These are phyloP conservation scores for Tylopilus subfusipes DNA, from an alignment of 768 basidiomycete species.

Conservation along the genomic window DNA sequence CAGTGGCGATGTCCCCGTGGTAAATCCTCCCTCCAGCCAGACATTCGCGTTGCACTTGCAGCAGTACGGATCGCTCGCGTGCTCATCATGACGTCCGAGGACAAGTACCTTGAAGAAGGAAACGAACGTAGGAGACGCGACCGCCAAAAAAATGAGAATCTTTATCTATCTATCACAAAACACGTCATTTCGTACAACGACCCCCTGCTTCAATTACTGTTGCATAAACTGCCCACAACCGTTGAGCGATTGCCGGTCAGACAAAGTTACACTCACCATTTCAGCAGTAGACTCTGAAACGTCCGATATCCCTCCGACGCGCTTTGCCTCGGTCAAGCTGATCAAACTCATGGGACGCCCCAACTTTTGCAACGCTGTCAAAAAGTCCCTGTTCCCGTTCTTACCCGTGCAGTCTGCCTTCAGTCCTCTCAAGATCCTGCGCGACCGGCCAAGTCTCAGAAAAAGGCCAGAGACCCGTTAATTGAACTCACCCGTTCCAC, in stretches of 20 bases:
- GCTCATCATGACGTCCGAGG: too few relatives aligned
- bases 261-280: constrained; percentile 41
- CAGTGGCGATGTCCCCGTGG: constrained; percentile 6
- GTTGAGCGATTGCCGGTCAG: not conserved
- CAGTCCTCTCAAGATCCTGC: constrained; percentile 60
- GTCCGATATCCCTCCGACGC: constrained; percentile 53
- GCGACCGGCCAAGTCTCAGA: not conserved
- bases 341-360: constrained; percentile 62
- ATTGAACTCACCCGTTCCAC: constrained; percentile 77
- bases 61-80: too few relatives aligned
- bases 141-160: too few relatives aligned
- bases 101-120: too few relatives aligned
- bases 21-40: not conserved
- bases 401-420: constrained; percentile 50
- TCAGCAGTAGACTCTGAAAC: constrained; percentile 53
- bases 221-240: constrained; percentile 21
- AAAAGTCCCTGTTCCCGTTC: constrained; percentile 66
- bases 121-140: too few relatives aligned
- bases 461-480: not conserved
- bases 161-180: not conserved
- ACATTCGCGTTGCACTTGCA: too few relatives aligned
- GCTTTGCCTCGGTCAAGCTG: constrained; percentile 54
- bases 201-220: constrained; percentile 6
- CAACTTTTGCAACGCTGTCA: constrained; percentile 50
- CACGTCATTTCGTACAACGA: not conserved